Base-by-base conservation (phyloP, 768 basidiomycete genomes). In the Panellus pusillus region DNA sequence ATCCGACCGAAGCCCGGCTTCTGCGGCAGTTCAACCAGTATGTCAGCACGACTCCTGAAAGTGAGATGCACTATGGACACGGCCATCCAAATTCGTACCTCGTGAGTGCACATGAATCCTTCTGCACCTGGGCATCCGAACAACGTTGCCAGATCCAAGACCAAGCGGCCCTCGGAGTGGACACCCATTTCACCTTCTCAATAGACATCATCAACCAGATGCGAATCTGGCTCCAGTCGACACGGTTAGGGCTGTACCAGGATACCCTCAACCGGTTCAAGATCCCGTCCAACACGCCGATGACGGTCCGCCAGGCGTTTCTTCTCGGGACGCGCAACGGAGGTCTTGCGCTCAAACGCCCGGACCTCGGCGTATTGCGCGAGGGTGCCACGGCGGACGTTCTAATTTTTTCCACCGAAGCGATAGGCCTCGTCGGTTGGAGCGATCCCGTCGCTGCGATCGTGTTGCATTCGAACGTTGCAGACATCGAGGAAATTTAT, bases 61-160 rank as follows among this genome's bases (percentile, higher is more conserved):
- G 46, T 41, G 53, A 54, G 29, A 54, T 54, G 53, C 53, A 54
- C 29, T 54, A 54, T 19, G 53, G 53, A 3, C 53, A 48, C 27
- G 47, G 46, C n/a, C 15, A 54, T 32, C 53, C 24, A 9, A 12
- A 11, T 38, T 48, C 46, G 15, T 49, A 43, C 32, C 31, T 54
- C 4, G 52, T 47, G 39, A 45, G 51, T 28, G 38, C 3, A 35
- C n/a, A 2, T 13, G 13, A 15, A 2, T n/a, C n/a, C 31, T 3
- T 19, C 17, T 15, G 2, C n/a, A 17, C 4, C 40, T 6, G 9
- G 13, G 19, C 14, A 28, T 36, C 17, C 20, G 36, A 32, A 32
- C 31, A 3, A 20, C n/a, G 4, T 24, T 35, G 19, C 8, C 19
- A 51, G 50, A 52, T 52, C 9, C 43, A 45, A 32, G 51, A 52